phyloP scores from a whole-genome alignment of 2,329 filamentous ascomycete species.

The Drechslerella stenobrocha region DNA sequence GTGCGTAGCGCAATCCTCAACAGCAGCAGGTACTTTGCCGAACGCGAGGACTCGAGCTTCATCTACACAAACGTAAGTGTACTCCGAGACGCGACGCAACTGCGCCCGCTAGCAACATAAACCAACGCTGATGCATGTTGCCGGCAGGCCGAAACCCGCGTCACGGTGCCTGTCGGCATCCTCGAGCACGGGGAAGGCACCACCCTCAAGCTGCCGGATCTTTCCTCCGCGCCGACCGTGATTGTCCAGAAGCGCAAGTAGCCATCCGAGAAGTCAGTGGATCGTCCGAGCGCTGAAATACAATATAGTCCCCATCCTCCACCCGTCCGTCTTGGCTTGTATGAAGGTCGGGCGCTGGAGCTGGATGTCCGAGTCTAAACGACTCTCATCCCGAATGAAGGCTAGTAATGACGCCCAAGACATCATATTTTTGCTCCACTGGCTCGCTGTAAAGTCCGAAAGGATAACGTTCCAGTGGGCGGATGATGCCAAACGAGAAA shows the following conservation, averaged over 20 bases:
- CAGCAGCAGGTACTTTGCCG: background rate
- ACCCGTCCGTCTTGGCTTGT: constrained; percentile 10
- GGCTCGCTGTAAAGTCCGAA: constrained; percentile 2
- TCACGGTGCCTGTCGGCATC: background rate
- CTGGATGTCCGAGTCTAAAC: constrained; percentile 20
- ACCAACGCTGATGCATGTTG: background rate
- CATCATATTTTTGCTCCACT: constrained; percentile 17
- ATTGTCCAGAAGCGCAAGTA: constrained; percentile 1
- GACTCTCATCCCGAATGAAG: constrained; percentile 4
- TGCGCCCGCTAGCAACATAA: no score
- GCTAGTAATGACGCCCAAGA: background rate
- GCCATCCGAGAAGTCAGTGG: background rate
- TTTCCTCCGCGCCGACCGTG: background rate
- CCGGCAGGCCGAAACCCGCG: background rate
- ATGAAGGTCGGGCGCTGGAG: constrained; percentile 19
- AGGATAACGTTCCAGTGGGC: constrained; percentile 13
- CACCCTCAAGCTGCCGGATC: constrained; percentile 4
- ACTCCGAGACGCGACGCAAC: no score
- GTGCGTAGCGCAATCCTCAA: background rate
- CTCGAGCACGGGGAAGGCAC: constrained; percentile 1
- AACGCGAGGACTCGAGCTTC: constrained; percentile 3
- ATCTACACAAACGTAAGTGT: constrained; percentile 9
- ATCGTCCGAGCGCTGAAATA: background rate
- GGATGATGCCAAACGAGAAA: constrained; percentile 3
- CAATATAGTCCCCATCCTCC: constrained; percentile 5